Evolutionary conservation across 1,284 basidiomycete species (phyloP).

Genomic region (Ceratobasidium sp.): DNA sequence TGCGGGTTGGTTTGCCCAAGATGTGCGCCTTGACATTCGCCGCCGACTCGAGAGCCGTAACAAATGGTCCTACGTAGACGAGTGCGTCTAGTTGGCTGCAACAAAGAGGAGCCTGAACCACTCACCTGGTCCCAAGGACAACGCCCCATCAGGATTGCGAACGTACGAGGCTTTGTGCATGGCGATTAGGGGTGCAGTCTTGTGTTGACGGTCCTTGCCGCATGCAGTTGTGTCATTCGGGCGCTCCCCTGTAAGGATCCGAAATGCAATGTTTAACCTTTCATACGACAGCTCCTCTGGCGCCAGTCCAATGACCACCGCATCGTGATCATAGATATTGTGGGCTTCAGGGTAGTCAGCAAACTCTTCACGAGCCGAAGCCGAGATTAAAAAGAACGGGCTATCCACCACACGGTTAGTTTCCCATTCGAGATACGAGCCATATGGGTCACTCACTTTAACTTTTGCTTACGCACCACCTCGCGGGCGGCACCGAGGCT

Average conservation of each 20-base stretch:
- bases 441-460: constrained; percentile 18
- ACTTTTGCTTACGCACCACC: constrained; percentile 51
- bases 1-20: constrained; percentile 68
- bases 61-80: constrained; percentile 57
- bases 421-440: background rate
- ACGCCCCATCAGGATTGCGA: constrained; percentile 55
- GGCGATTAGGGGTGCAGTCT: constrained; percentile 58
- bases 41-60: constrained; percentile 67
- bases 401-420: constrained; percentile 50
- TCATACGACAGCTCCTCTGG: constrained; percentile 63
- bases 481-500: constrained; percentile 66
- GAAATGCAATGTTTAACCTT: constrained; percentile 69
- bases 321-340: constrained; percentile 56
- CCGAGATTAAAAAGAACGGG: constrained; percentile 66
- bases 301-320: constrained; percentile 71
- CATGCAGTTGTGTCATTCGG: constrained; percentile 36
- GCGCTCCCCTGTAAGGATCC: constrained; percentile 56
- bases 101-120: background rate
- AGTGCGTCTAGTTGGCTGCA: background rate
- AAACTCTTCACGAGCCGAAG: constrained; percentile 64
- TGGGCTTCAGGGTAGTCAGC: constrained; percentile 44
- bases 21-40: constrained; percentile 59
- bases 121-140: constrained; percentile 68
- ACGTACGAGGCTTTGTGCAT: constrained; percentile 65
- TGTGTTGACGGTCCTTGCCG: constrained; percentile 23